Evolutionary conservation across 768 basidiomycete genomes (phyloP).

Genomic region (Chalciporus sphaerocephalus): DNA sequence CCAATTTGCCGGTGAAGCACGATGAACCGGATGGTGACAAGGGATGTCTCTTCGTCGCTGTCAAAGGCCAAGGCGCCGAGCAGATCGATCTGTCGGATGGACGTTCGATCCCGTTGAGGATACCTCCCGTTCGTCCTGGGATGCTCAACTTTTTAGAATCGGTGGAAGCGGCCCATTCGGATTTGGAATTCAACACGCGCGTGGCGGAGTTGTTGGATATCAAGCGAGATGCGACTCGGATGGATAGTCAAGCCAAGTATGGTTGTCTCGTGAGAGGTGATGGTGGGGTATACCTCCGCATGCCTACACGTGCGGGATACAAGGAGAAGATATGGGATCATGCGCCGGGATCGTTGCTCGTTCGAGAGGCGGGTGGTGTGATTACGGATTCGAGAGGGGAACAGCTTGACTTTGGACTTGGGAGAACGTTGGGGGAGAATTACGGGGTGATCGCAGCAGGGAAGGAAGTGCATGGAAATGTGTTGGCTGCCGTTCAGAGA

Average conservation of each 20-base stretch:
- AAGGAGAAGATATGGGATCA: slow-evolving; percentile 99
- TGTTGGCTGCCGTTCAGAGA: slow-evolving; percentile 70
- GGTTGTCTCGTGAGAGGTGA: slow-evolving; percentile 81
- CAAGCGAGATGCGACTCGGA: slow-evolving; percentile 61
- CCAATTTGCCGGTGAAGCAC: slow-evolving; percentile 71
- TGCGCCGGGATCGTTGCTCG: slow-evolving; percentile 77
- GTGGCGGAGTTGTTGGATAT: slow-evolving; percentile 68
- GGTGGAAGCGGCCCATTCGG: slow-evolving; percentile 87
- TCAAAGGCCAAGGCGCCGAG: slow-evolving; percentile 80
- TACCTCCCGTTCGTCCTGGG: slow-evolving; percentile 40
- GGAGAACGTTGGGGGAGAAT: slow-evolving; percentile 81
- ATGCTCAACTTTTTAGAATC: slow-evolving; percentile 79
- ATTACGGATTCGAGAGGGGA: slow-evolving; percentile 80
- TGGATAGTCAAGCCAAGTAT: slow-evolving; percentile 98
- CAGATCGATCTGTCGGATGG: slow-evolving; percentile 57
- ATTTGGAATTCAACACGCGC: slow-evolving; percentile 77
- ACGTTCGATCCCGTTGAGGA: slow-evolving; percentile 46
- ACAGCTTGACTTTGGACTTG: slow-evolving; percentile 80
- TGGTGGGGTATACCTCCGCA: slow-evolving; percentile 75
- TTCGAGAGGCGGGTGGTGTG: slow-evolving; percentile 87
- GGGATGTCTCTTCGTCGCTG: slow-evolving; percentile 83
- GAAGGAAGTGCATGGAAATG: slow-evolving; percentile 60
- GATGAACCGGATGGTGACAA: slow-evolving; percentile 51
- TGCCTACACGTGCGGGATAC: slow-evolving; percentile 77
- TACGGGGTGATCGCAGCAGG: slow-evolving; percentile 84